Percentiles rank a stretch among this genome's conserved stretches.
Conservation (phyloP, 2,329 filamentous ascomycete genomes). For the Epichloe typhina region DNA sequence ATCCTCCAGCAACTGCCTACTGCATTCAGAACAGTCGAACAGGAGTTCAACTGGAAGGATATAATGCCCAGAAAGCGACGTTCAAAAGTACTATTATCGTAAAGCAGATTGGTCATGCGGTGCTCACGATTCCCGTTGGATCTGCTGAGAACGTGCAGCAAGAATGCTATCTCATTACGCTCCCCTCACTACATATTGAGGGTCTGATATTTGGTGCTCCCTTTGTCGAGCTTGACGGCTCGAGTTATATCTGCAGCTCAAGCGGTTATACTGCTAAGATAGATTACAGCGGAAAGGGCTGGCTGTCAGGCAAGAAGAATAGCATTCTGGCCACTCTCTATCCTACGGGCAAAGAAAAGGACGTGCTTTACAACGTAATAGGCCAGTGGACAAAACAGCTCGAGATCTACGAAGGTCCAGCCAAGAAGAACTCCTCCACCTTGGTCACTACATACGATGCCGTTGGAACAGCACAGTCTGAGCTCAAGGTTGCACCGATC, state of each 20-base stretch:
- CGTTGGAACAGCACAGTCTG: slow-evolving; percentile 42
- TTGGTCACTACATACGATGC: slow-evolving; percentile 50
- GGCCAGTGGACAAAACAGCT: slow-evolving; percentile 87
- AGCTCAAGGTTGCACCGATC: slow-evolving; percentile 57
- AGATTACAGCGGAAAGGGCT: slow-evolving; percentile 87
- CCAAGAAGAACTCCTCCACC: slow-evolving; percentile 35
- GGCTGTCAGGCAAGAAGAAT: slow-evolving; percentile 94
- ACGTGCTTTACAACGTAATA: slow-evolving; percentile 64
- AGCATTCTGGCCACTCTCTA: slow-evolving; percentile 66
- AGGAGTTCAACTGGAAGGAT: slow-evolving; percentile 68
- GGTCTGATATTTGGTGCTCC: slow-evolving; percentile 76
- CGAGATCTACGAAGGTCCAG: slow-evolving; percentile 54
- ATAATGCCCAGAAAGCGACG: slow-evolving; percentile 92
- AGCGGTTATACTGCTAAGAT: slow-evolving; percentile 80
- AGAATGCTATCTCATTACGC: slow-evolving; percentile 79
- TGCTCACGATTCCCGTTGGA: slow-evolving; percentile 54
- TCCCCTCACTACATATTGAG: slow-evolving; percentile 86
- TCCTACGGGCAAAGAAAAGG: slow-evolving; percentile 56
- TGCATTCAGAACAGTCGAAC: slow-evolving; percentile 77
- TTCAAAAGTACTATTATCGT: slow-evolving; percentile 91
- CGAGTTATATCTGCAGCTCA: slow-evolving; percentile 74
- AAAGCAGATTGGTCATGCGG: slow-evolving; percentile 84
- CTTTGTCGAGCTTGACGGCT: slow-evolving; percentile 81
- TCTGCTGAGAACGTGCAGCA: slow-evolving; percentile 20
- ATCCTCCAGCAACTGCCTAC: slow-evolving; percentile 91